phyloP scores from a whole-genome alignment of 345 rosid genomes.

The Psidium friedrichsthalianum region DNA sequence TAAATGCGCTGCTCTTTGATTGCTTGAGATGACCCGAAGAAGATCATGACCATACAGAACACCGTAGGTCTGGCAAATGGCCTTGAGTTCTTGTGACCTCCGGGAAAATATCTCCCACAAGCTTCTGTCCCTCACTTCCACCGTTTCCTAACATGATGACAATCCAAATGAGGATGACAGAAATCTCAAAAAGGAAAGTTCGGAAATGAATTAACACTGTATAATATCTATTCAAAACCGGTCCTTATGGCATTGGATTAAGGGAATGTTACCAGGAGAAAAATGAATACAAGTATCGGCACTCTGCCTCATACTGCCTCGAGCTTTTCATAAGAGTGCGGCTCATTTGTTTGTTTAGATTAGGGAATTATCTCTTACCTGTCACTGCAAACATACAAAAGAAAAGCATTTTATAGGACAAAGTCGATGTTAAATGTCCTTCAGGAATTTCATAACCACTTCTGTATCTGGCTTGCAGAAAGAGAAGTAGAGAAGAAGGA shows the following conservation, averaged over 20 bases:
- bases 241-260: not conserved
- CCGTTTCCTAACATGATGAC: conserved; percentile 3
- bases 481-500: not conserved
- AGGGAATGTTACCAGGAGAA: conserved; percentile 8
- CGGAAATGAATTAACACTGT: not conserved
- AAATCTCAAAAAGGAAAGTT: not conserved
- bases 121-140: not conserved
- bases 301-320: conserved; percentile 3
- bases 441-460: not conserved
- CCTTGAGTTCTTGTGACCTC: conserved; percentile 1
- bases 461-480: not conserved
- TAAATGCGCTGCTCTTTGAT: conserved; percentile 7
- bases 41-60: conserved; percentile 9
- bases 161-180: not conserved
- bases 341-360: not conserved
- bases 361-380: not conserved
- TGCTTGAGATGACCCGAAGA: not conserved
- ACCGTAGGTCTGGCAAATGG: conserved; percentile 5
- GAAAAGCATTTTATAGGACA: not conserved
- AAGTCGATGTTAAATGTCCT: not conserved
- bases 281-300: conserved; percentile 4
- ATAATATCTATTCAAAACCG: not conserved
- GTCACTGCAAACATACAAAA: not conserved
- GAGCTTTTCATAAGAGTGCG: not conserved
- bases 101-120: conserved; percentile 6